These are phyloP conservation scores for Leucocoprinus birnbaumii DNA, from an alignment of 768 basidiomycete species.

Conservation along the genomic window DNA sequence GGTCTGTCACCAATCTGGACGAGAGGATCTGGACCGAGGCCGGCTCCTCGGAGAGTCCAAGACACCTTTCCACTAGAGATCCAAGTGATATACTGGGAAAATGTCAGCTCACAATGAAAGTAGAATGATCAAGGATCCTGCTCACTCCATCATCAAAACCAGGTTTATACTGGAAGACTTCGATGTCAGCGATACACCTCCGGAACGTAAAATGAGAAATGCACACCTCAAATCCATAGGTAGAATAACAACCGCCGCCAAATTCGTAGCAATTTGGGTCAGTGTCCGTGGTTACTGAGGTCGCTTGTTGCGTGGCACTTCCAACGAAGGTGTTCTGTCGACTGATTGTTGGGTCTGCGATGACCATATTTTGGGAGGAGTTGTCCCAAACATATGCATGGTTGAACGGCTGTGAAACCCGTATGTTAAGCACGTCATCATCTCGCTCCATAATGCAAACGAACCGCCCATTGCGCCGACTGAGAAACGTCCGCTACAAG, in stretches of 20 bases:
- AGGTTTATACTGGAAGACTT: constrained; percentile 34
- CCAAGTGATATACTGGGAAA: constrained; percentile 79
- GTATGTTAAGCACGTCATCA: too few species aligned
- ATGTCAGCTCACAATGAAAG: neutral
- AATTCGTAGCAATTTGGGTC: constrained; percentile 69
- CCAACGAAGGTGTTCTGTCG: constrained; percentile 65
- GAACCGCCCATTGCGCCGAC: constrained; percentile 78
- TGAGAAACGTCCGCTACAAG: constrained; percentile 70
- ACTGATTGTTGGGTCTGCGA: constrained; percentile 53
- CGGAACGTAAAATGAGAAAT: neutral
- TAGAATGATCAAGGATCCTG: constrained; percentile 10
- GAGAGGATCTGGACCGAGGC: constrained; percentile 57
- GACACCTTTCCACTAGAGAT: constrained; percentile 60
- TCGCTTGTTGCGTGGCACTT: constrained; percentile 72
- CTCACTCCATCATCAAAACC: constrained; percentile 66
- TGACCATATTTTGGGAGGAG: constrained; percentile 53
- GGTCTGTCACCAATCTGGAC: constrained; percentile 65
- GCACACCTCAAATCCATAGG: constrained; percentile 77
- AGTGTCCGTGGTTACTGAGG: constrained; percentile 68
- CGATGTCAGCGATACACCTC: neutral
- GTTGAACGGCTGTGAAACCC: constrained; percentile 84
- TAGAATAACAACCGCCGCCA: constrained; percentile 54
- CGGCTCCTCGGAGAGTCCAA: constrained; percentile 75
- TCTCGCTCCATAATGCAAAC: constrained; percentile 21
- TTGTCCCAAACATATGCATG: constrained; percentile 69